Base-by-base conservation (phyloP, 371 early-diverging fungal species). In the Sporodiniella umbellata region DNA sequence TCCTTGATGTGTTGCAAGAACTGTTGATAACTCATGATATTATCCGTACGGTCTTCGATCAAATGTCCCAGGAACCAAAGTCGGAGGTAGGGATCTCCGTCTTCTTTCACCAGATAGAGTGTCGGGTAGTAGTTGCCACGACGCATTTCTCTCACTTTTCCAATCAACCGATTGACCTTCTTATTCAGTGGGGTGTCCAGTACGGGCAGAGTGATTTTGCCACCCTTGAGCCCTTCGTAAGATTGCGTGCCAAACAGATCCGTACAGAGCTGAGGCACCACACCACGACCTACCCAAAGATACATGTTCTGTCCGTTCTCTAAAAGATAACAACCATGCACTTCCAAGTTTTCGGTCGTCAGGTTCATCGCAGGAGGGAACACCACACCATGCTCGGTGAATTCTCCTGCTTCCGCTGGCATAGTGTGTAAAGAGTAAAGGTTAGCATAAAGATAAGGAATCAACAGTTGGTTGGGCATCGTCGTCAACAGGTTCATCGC, bases 11-110 rank as follows among this genome's bases (percentile, higher is more conserved):
- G 76, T 35, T 73, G 79, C 31, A 84, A 62, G 61, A 76, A 95
- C 68, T 95, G 94, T 52, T 90, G 85, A 65, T 96, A 96, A 51
- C 90, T 88, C 73, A 85, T 77, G 21, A 82, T 68, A 42, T 77
- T 80, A 30, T 93, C 89, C n/a, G 86, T 87, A 48, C 94, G 85
- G 63, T 96, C 98, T 72, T 96, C 95, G 35, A 95, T 78, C 59
- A 98, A 66, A 54, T 92, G 88, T 30, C 87, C 83, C 66, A 92
- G 50, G 77, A 96, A 92, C 90, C 84, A 80, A 63, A 89, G 72
- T 15, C 92, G 78, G 53, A 94, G 60, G 10, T 75, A 73, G n/a
- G 90, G 89, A 56, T 95, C 94, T 14, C 92, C 91, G 57, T 97
- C 95, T 66, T 97, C 97, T 68, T 91, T 92, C 48, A 95, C 84